Conservation (phyloP, 805 yeast genomes). For the Metschnikowia noctiluminum region DNA sequence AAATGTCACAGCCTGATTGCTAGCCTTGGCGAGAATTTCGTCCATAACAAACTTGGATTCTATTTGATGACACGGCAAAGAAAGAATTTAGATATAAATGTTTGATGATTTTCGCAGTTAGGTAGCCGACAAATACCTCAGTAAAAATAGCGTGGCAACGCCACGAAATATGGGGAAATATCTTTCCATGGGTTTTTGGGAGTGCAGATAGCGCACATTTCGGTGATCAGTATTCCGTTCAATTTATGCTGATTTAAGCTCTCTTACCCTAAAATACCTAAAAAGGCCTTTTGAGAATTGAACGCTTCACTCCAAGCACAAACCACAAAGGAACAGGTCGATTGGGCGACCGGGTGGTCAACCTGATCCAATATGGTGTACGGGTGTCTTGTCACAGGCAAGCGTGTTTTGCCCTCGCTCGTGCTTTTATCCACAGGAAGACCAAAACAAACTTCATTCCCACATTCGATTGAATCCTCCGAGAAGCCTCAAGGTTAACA, state of each 20-base stretch:
- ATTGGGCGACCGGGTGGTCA: not conserved
- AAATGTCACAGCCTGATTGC: slow-evolving; percentile 74
- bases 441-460: not conserved
- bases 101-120: too few species aligned
- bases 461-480: too few species aligned
- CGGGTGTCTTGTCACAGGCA: not conserved
- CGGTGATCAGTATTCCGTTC: too few species aligned
- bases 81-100: too few species aligned
- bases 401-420: slow-evolving; percentile 8
- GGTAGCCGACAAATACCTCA: too few species aligned
- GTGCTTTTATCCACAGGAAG: slow-evolving; percentile 8
- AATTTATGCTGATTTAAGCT: too few species aligned
- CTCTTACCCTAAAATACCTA: too few species aligned
- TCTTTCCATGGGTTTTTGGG: not conserved
- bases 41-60: slow-evolving; percentile 28
- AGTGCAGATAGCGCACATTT: not conserved
- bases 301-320: too few species aligned
- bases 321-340: too few species aligned
- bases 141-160: not conserved
- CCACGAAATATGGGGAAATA: not conserved
- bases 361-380: slow-evolving; percentile 1
- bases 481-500: too few species aligned
- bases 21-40: slow-evolving; percentile 51
- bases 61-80: too few species aligned
- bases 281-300: too few species aligned